Percentiles rank a stretch among this genome's conserved stretches.
Evolutionary conservation across 2,329 filamentous ascomycete genomes (phyloP).

Genomic region (Cercospora brassicicola): DNA sequence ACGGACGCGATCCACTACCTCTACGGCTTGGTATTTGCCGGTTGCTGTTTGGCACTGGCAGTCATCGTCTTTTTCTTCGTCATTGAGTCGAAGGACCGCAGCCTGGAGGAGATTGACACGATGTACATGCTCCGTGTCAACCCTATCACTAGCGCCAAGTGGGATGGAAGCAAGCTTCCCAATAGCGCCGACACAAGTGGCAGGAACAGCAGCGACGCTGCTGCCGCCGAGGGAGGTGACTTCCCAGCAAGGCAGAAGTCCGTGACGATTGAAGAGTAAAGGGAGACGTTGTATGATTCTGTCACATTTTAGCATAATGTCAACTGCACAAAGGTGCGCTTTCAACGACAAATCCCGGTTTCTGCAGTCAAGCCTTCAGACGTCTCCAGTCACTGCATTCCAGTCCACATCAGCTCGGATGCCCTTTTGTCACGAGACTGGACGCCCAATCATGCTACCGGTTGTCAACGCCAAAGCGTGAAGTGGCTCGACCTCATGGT

Average conservation of each 20-base stretch:
- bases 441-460: not conserved
- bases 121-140: slow-evolving; percentile 43
- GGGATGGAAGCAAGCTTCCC: slow-evolving; percentile 37
- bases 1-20: slow-evolving; percentile 42
- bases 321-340: not conserved
- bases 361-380: not conserved
- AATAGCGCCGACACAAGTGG: slow-evolving; percentile 28
- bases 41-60: slow-evolving; percentile 38
- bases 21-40: slow-evolving; percentile 45
- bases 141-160: slow-evolving; percentile 35
- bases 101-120: slow-evolving; percentile 45
- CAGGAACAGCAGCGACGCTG: slow-evolving; percentile 27
- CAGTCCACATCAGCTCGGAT: not conserved
- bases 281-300: not conserved
- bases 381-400: not conserved
- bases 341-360: not conserved
- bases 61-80: slow-evolving; percentile 44
- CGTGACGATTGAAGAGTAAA: slow-evolving; percentile 25
- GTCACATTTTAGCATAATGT: not conserved
- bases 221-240: slow-evolving; percentile 14
- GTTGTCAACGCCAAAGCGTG: no score
- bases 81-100: slow-evolving; percentile 41
- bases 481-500: no score
- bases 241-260: slow-evolving; percentile 22
- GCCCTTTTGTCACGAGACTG: not conserved